phyloP scores from a whole-genome alignment of 2,329 filamentous ascomycete genomes.

The Aspergillus terreus region DNA sequence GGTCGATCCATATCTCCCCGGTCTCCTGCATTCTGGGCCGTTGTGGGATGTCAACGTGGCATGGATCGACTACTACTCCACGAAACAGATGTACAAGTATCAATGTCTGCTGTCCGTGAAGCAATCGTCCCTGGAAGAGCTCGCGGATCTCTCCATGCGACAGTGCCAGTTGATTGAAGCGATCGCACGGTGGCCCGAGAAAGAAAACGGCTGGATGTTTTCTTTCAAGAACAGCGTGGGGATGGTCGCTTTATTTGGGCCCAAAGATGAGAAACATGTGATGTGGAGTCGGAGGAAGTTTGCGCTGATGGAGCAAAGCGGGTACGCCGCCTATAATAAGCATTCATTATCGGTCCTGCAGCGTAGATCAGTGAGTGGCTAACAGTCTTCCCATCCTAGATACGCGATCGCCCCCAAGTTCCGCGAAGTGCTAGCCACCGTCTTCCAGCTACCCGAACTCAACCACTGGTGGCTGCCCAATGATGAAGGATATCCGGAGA shows the following conservation, averaged over 20 bases:
- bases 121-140: slow-evolving; percentile 49
- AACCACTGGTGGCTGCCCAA: slow-evolving; percentile 87
- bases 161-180: slow-evolving; percentile 78
- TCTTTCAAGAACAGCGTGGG: slow-evolving; percentile 72
- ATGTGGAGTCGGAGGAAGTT: slow-evolving; percentile 80
- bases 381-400: slow-evolving; percentile 43
- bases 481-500: slow-evolving; percentile 68
- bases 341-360: neutral
- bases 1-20: slow-evolving; percentile 68
- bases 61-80: slow-evolving; percentile 71
- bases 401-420: slow-evolving; percentile 78
- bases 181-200: slow-evolving; percentile 67
- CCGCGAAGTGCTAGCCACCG: slow-evolving; percentile 68
- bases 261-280: slow-evolving; percentile 65
- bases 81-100: slow-evolving; percentile 75
- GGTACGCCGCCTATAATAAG: slow-evolving; percentile 49
- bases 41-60: slow-evolving; percentile 73
- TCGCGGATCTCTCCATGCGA: slow-evolving; percentile 61
- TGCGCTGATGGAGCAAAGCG: slow-evolving; percentile 70
- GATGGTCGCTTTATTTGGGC: slow-evolving; percentile 75
- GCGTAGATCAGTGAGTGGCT: neutral
- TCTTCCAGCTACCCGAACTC: slow-evolving; percentile 69
- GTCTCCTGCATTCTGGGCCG: slow-evolving; percentile 65
- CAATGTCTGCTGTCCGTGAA: slow-evolving; percentile 61
- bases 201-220: slow-evolving; percentile 67